Base-by-base conservation (phyloP, 805 yeast species). In the Wickerhamiella shivajii region DNA sequence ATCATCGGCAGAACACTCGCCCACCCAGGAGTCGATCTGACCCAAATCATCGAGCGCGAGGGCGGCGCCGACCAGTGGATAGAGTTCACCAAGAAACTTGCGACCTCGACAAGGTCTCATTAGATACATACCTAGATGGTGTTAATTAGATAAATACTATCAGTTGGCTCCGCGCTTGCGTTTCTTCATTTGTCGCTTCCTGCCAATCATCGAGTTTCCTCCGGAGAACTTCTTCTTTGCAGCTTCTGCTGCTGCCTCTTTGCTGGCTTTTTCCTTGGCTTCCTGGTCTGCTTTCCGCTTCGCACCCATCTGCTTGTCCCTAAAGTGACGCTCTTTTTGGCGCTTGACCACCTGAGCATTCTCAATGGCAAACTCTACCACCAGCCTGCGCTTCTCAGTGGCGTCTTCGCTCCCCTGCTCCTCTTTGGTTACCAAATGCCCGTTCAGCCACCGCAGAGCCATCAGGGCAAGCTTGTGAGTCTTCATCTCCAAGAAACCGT, bases 371-470 rank as follows among this genome's bases (percentile, higher is more conserved):
- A 90, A 90, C 54, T 90, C 98, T 20, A 73, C 97, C 48, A 87
- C 80, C 39, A 90, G 63, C 41, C 81, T 71, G 60, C 95, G 73
- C 51, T 69, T 70, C 36, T 65, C 62, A 24, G 63, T 46, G 16
- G 61, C 44, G 18, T 31, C 33, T 19, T 37, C 46, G 3, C 41
- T 44, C 18, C 40, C 47, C 9, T 39, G 48, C 8, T 36, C 39
- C 7, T 66, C 71, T 21, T 55, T 56, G 0, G 80, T 60, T 5
- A 90, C 93, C 49, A 71, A 76, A 52, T 87, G 95, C 6, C 93
- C 94, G 55, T 90, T 90, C 54, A 90, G 66, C 94, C 95, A 90
- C 63, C 98, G 73, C 37, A 90, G 68, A 2, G 93, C 96, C 96
- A 84, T 85, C 44, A 90, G 66, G 1, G 98, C 97, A 42, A 76